Evolutionary conservation across 441 rosid genomes (phyloP), one percentile per base, ranked within the genome.

Genomic region (Brassica hybrid): DNA sequence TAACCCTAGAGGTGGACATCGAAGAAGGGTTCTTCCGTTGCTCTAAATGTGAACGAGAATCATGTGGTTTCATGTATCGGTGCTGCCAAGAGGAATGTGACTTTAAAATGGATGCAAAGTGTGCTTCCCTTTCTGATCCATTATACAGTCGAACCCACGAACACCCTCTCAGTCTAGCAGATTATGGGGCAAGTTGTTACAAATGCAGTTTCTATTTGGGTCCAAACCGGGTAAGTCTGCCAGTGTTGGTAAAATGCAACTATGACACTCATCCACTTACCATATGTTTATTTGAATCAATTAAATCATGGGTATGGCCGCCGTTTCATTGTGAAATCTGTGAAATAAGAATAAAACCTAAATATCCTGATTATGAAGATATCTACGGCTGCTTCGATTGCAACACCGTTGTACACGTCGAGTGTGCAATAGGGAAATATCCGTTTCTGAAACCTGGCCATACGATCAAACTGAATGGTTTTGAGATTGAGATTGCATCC

Each of bases 21-120:
- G 13, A 65, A 41, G 56, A 65, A 1, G 69, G 69, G 3, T 66
- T 66, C 57, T 66, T 66, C 32, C 21, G 7, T 1, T 66, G 57
- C 7, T 66, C 57, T 13, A 21, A 1, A 21, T 66, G 57, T n/a
- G 5, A 21, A 5, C 34, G 11, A 43, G 70, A 43, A 21, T 66
- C 36, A 3, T 66, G 57, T n/a, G 70, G 70, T 2, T 66, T 66
- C 36, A 66, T 66, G 70, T 66, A 66, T 1, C 13, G 1, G 0
- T 43, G 70, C 34, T 17, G 1, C 14, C 6, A 63, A 34, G 2
- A 63, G 7, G 23, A 17, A 17, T 36, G 50, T 36, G 25, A 5
- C 5, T 36, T 64, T 36, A 17, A 64, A 36, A 64, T 64, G 68
- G 68, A 64, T 36, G 52, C 50, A 36, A 36, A 5, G 2, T 64